Percentiles rank a stretch among this genome's conserved stretches.
Conservation (phyloP, 768 basidiomycete species). For the Leccinum barrowsii region DNA sequence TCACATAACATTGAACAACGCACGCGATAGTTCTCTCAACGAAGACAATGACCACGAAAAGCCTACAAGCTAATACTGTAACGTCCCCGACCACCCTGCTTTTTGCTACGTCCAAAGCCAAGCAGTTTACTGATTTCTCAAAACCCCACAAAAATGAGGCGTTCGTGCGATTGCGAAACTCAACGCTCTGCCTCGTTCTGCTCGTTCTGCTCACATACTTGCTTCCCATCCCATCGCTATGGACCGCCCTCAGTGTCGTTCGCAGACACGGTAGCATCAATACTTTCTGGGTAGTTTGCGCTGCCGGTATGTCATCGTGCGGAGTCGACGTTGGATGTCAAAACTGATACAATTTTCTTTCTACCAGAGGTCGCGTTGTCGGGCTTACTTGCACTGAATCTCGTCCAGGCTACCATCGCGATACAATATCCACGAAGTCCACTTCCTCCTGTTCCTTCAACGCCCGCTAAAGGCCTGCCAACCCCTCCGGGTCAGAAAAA, state of each 20-base stretch:
- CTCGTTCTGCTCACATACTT: conserved; percentile 36
- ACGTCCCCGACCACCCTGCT: conserved; percentile 23
- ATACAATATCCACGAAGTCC: conserved; percentile 35
- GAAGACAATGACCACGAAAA: conserved; percentile 14
- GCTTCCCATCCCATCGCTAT: conserved; percentile 36
- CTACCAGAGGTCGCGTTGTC: conserved; percentile 30
- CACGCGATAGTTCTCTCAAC: not conserved
- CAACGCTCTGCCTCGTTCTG: conserved; percentile 31
- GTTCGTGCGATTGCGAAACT: conserved; percentile 37
- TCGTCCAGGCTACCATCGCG: conserved; percentile 34
- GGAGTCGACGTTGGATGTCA: not conserved
- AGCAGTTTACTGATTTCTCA: conserved; percentile 19
- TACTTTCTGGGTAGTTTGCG: conserved; percentile 24
- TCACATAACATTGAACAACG: not conserved
- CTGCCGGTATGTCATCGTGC: conserved; percentile 26
- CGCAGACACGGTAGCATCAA: conserved; percentile 10
- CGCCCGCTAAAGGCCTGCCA: conserved; percentile 19
- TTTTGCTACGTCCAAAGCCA: conserved; percentile 21
- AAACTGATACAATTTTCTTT: not conserved
- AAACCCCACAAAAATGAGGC: conserved; percentile 39
- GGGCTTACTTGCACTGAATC: conserved; percentile 32
- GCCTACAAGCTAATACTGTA: not conserved
- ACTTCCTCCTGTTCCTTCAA: conserved; percentile 24
- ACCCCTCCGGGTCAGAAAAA: conserved; percentile 28
- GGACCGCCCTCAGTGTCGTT: conserved; percentile 33